Evolutionary conservation across 2,329 filamentous ascomycete species (phyloP).

Genomic region (Xylaria arbuscula): DNA sequence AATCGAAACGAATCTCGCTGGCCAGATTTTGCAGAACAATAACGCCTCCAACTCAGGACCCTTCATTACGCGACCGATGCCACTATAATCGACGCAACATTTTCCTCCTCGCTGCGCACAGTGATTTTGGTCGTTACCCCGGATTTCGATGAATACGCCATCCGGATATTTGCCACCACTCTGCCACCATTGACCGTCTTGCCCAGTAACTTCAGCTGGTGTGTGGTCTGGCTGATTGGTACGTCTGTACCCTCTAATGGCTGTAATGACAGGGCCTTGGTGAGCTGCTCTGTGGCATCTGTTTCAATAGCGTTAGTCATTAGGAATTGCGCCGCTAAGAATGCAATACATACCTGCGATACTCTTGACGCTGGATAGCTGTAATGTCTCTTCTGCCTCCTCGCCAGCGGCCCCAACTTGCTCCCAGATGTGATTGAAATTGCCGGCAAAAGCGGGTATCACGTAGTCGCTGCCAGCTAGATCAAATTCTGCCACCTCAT

Average conservation of each 20-base stretch:
- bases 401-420: constrained; percentile 89
- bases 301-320: constrained; percentile 39
- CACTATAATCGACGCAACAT: constrained; percentile 85
- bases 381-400: constrained; percentile 90
- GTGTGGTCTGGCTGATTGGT: constrained; percentile 85
- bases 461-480: constrained; percentile 93
- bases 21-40: constrained; percentile 47
- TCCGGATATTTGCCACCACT: constrained; percentile 86
- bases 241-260: constrained; percentile 95
- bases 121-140: constrained; percentile 97
- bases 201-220: constrained; percentile 94
- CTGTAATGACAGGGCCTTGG: constrained; percentile 87
- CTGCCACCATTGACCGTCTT: constrained; percentile 93
- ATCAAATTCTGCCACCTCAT: constrained; percentile 94
- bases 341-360: constrained; percentile 78
- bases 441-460: constrained; percentile 90
- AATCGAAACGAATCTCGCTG: constrained; percentile 47
- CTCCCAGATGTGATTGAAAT: constrained; percentile 96
- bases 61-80: constrained; percentile 79
- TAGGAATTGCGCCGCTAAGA: not conserved
- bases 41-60: constrained; percentile 47
- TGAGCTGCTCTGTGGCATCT: constrained; percentile 92
- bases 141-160: constrained; percentile 92
- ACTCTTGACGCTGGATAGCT: constrained; percentile 87
- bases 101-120: constrained; percentile 91